A percentile compares a stretch with the other conserved stretches of the same genome.
These are phyloP conservation scores for Lactarius deliciosus DNA, from an alignment of 768 basidiomycete species.

Conservation along the genomic window DNA sequence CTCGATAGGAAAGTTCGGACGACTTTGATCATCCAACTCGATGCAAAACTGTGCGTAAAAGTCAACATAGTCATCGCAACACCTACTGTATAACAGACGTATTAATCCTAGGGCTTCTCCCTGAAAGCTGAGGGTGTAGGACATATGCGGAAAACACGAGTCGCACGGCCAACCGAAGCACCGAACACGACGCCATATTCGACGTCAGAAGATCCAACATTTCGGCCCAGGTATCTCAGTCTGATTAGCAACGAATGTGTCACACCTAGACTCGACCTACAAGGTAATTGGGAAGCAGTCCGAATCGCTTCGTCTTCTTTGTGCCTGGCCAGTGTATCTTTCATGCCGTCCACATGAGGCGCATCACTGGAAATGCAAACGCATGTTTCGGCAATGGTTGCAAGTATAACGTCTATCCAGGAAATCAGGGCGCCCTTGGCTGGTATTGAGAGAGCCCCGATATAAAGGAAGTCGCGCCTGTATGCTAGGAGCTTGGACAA, in stretches of 20 bases:
- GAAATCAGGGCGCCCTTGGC: conserved; percentile 35
- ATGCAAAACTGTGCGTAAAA: conserved; percentile 4
- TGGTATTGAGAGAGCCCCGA: conserved; percentile 37
- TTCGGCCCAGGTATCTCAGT: conserved; percentile 53
- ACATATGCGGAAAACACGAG: conserved; percentile 58
- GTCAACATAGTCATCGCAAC: conserved; percentile 25
- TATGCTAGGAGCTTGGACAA: conserved; percentile 47
- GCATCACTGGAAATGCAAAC: conserved; percentile 36
- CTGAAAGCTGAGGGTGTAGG: conserved; percentile 45
- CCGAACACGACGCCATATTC: conserved; percentile 54
- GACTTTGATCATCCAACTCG: conserved; percentile 9
- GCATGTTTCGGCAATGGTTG: conserved; percentile 46
- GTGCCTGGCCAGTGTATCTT: conserved; percentile 40
- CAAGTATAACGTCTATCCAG: conserved; percentile 65
- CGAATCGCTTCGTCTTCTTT: conserved; percentile 51
- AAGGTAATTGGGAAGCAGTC: conserved; percentile 68
- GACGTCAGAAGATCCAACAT: conserved; percentile 49
- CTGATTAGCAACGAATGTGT: conserved; percentile 22
- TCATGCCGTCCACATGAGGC: conserved; percentile 11
- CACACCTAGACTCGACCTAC: conserved; percentile 37
- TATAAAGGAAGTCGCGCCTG: conserved; percentile 47
- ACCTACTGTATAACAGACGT: conserved; percentile 6
- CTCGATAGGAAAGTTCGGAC: conserved; percentile 18
- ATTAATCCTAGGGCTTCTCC: conserved; percentile 29
- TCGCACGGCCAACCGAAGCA: conserved; percentile 56